Percentiles rank a stretch among this genome's conserved stretches.
These are phyloP conservation scores for Arabis hirsuta DNA, from an alignment of 345 rosid species.

Conservation along the genomic window DNA sequence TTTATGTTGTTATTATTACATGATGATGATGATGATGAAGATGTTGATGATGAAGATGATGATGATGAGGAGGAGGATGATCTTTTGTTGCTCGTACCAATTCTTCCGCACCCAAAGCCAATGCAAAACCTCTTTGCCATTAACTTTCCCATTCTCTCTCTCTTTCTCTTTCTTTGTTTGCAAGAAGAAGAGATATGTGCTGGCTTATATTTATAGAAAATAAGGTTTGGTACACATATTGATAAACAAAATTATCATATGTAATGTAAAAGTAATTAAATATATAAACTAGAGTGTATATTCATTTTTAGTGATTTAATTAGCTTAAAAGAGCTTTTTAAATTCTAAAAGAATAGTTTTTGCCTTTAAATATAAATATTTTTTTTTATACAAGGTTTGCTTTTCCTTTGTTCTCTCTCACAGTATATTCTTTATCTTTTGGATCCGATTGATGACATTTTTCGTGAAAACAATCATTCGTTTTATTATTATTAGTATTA, in stretches of 20 bases:
- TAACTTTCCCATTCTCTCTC: constrained; percentile 61
- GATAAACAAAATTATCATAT: background rate
- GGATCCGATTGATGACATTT: no score
- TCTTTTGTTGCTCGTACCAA: constrained; percentile 36
- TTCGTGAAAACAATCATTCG: no score
- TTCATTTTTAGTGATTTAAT: background rate
- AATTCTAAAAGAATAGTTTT: background rate
- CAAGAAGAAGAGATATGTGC: constrained; percentile 28
- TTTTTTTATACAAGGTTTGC: background rate
- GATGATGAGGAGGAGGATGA: constrained; percentile 40
- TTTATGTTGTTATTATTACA: constrained; percentile 55
- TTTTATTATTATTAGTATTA: no score
- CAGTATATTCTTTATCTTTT: no score
- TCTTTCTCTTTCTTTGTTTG: background rate
- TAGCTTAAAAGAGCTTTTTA: background rate
- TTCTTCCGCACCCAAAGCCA: constrained; percentile 54
- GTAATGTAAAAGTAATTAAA: constrained; percentile 6
- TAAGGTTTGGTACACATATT: constrained; percentile 28
- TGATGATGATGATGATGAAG: constrained; percentile 8
- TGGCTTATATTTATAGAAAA: constrained; percentile 41
- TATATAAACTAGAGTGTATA: background rate
- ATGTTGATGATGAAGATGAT: background rate
- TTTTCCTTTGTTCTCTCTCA: background rate
- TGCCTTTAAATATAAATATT: background rate
- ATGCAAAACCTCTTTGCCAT: constrained; percentile 76